phyloP scores from a whole-genome alignment of 129 eudicot genomes.

The Calendula officinalis region DNA sequence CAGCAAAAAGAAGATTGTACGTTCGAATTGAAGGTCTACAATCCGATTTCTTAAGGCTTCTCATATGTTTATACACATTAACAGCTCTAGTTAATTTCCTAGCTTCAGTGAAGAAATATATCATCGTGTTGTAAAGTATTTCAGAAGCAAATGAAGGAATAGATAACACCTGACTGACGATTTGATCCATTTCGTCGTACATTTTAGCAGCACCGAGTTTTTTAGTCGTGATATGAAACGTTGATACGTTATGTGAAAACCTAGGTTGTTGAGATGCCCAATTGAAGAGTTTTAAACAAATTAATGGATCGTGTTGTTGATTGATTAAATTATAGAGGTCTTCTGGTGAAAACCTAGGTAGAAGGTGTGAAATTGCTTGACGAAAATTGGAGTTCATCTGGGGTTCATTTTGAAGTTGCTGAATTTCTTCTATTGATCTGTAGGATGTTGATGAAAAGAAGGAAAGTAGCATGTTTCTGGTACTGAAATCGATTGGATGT shows the following conservation, averaged over 20 bases:
- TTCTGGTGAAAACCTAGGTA: slow-evolving; percentile 71
- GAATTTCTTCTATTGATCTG: slow-evolving; percentile 40
- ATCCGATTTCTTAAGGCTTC: slow-evolving; percentile 40
- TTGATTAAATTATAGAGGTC: slow-evolving; percentile 57
- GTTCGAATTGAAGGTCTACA: slow-evolving; percentile 83
- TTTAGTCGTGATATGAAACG: slow-evolving; percentile 62
- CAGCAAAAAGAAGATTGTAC: slow-evolving; percentile 71
- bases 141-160: slow-evolving; percentile 61
- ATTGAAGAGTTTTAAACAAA: slow-evolving; percentile 72
- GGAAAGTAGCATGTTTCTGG: slow-evolving; percentile 13
- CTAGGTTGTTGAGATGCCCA: slow-evolving; percentile 85
- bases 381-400: slow-evolving; percentile 47
- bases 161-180: slow-evolving; percentile 58
- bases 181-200: slow-evolving; percentile 76
- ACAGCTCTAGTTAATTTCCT: slow-evolving; percentile 75
- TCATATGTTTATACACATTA: slow-evolving; percentile 71
- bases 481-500: not conserved
- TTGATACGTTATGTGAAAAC: slow-evolving; percentile 53
- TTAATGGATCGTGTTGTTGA: slow-evolving; percentile 57
- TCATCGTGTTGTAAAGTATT: slow-evolving; percentile 60
- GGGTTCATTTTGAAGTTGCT: slow-evolving; percentile 50
- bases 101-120: slow-evolving; percentile 66
- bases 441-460: slow-evolving; percentile 45
- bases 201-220: slow-evolving; percentile 78
- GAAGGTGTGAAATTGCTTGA: slow-evolving; percentile 52